These are phyloP conservation scores for Nicotiana otophora DNA, from an alignment of 257 asterid species.

Conservation along the genomic window DNA sequence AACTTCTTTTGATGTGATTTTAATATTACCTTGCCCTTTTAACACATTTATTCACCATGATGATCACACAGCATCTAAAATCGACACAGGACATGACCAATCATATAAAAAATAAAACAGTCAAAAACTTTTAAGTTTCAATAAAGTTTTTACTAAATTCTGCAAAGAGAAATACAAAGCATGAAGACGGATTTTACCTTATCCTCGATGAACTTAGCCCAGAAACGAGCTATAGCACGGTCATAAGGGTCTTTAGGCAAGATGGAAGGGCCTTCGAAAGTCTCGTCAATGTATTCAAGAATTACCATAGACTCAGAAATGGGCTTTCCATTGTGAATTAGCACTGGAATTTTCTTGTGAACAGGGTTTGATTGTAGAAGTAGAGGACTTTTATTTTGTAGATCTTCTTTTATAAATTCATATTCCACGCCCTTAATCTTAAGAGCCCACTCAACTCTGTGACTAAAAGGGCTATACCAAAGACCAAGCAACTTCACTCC, in stretches of 20 bases:
- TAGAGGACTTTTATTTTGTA: neutral
- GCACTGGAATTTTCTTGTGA: neutral
- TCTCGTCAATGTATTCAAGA: neutral
- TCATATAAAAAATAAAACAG: too few species aligned
- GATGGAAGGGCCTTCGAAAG: neutral
- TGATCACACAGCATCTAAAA: too few species aligned
- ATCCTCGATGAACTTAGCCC: neutral
- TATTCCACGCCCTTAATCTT: too few species aligned
- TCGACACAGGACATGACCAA: too few species aligned
- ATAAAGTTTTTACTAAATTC: neutral
- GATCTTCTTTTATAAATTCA: neutral
- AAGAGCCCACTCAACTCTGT: too few species aligned
- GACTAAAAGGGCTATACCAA: too few species aligned
- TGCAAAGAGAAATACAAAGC: neutral
- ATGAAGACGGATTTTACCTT: neutral
- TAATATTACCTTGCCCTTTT: too few species aligned
- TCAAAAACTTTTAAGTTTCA: too few species aligned
- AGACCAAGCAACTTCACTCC: too few species aligned
- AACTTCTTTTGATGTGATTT: too few species aligned
- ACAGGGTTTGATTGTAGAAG: neutral
- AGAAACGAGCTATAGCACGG: neutral
- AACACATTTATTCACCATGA: too few species aligned
- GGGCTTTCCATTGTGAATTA: neutral
- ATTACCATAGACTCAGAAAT: neutral
- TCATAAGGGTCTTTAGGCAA: neutral